A percentile compares a stretch with the other conserved stretches of the same genome.
phyloP scores from a whole-genome alignment of 1,284 basidiomycete genomes.

The Polyporus tsugae region DNA sequence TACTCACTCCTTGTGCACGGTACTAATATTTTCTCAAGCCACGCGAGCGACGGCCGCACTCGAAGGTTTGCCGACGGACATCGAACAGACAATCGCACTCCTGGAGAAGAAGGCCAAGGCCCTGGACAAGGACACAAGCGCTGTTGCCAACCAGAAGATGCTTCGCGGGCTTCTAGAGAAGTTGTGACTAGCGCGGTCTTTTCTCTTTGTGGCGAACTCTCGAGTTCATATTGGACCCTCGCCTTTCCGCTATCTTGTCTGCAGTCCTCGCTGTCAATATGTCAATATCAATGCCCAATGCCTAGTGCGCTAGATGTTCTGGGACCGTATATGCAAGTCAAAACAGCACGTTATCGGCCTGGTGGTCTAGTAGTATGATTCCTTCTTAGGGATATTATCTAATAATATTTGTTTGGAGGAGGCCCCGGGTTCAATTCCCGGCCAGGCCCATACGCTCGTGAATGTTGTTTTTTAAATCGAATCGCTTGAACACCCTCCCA shows the following conservation, averaged over 20 bases:
- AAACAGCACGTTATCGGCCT: constrained; percentile 15
- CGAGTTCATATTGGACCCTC: not conserved
- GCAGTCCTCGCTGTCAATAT: not conserved
- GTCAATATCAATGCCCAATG: no score
- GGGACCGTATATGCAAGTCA: no score
- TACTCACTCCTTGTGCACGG: not conserved
- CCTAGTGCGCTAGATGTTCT: no score
- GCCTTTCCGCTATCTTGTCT: not conserved
- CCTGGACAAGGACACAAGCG: constrained; percentile 49
- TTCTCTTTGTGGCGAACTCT: not conserved
- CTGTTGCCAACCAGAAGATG: constrained; percentile 47
- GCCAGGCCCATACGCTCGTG: constrained; percentile 64
- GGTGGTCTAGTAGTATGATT: constrained; percentile 35
- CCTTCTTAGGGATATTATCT: constrained; percentile 30
- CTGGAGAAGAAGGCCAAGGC: constrained; percentile 55
- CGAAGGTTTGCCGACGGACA: constrained; percentile 50
- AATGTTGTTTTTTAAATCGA: not conserved
- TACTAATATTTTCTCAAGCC: constrained; percentile 38
- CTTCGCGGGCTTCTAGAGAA: constrained; percentile 43
- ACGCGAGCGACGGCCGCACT: constrained; percentile 46
- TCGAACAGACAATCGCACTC: constrained; percentile 51
- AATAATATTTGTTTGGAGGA: no score
- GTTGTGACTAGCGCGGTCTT: constrained; percentile 24
- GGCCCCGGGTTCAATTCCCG: constrained; percentile 89
- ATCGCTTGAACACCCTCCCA: no score